Conservation (phyloP, 1,284 basidiomycete genomes). For the Pseudozyma pruni region DNA sequence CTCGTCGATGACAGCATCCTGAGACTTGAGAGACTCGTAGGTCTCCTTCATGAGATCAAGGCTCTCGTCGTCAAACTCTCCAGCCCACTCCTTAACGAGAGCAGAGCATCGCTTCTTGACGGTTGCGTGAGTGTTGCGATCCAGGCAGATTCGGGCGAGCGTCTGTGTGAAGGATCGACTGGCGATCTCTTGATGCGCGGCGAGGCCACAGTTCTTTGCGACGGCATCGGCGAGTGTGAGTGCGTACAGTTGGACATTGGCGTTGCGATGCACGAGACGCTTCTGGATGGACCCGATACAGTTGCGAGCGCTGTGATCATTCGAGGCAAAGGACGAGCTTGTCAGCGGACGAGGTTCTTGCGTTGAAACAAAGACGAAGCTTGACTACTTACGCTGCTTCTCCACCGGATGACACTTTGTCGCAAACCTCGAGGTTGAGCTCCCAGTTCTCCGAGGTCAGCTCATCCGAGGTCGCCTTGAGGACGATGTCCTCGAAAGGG, state of each 20-base stretch:
- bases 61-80: slow-evolving; percentile 77
- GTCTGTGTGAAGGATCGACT: slow-evolving; percentile 89
- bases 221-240: slow-evolving; percentile 71
- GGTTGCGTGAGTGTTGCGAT: slow-evolving; percentile 90
- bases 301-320: slow-evolving; percentile 78
- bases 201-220: slow-evolving; percentile 87
- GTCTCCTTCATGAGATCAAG: slow-evolving; percentile 92
- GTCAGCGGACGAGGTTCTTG: not conserved
- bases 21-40: slow-evolving; percentile 81
- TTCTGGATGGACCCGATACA: slow-evolving; percentile 87
- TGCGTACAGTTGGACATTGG: slow-evolving; percentile 95
- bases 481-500: slow-evolving; percentile 93
- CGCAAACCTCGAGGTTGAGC: slow-evolving; percentile 91
- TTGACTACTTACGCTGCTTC: slow-evolving; percentile 43
- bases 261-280: slow-evolving; percentile 89
- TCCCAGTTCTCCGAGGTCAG: slow-evolving; percentile 96
- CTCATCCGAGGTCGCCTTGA: slow-evolving; percentile 93
- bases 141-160: slow-evolving; percentile 83
- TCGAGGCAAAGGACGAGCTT: slow-evolving; percentile 3
- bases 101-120: slow-evolving; percentile 81
- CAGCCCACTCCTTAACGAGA: slow-evolving; percentile 85
- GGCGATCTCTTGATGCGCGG: slow-evolving; percentile 86
- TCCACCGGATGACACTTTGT: slow-evolving; percentile 91
- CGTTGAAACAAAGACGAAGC: not conserved
- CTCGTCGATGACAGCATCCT: slow-evolving; percentile 68